These are phyloP conservation scores for Ophiocordyceps sinensis DNA, from an alignment of 2,329 filamentous ascomycete species.

Conservation along the genomic window DNA sequence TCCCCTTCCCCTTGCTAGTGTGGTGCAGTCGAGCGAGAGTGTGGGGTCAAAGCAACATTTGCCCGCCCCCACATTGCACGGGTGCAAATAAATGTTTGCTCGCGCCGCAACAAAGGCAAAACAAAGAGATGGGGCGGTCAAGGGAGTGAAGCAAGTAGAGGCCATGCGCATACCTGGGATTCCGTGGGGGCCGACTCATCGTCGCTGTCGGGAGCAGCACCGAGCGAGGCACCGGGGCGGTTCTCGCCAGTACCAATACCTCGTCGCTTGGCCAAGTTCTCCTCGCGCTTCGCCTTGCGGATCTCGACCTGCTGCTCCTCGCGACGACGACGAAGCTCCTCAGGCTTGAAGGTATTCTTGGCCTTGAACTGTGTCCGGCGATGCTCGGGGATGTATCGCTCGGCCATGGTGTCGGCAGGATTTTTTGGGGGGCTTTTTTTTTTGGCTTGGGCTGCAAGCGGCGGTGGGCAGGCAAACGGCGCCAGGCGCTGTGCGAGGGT, in stretches of 20 bases:
- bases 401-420: constrained; percentile 59
- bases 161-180: constrained; percentile 56
- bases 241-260: constrained; percentile 75
- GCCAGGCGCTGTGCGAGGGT: constrained; percentile 2
- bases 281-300: constrained; percentile 94
- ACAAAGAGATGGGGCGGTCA: background rate
- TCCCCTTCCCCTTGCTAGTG: constrained; percentile 3
- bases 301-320: constrained; percentile 99
- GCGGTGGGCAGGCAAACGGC: constrained; percentile 3
- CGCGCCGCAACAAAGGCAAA: background rate
- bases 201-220: constrained; percentile 87
- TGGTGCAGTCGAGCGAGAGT: constrained; percentile 8
- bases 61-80: constrained; percentile 16
- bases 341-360: constrained; percentile 97
- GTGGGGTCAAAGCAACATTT: constrained; percentile 13
- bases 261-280: constrained; percentile 96
- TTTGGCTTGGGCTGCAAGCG: constrained; percentile 6
- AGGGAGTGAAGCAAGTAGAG: background rate
- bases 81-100: constrained; percentile 4
- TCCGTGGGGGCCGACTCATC: constrained; percentile 93
- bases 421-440: constrained; percentile 5
- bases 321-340: constrained; percentile 93
- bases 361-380: constrained; percentile 99
- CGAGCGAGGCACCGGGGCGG: constrained; percentile 67
- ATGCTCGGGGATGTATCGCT: constrained; percentile 98